These are phyloP conservation scores for Penicillium mononematosum DNA, from an alignment of 495 filamentous ascomycete genomes.

Conservation along the genomic window DNA sequence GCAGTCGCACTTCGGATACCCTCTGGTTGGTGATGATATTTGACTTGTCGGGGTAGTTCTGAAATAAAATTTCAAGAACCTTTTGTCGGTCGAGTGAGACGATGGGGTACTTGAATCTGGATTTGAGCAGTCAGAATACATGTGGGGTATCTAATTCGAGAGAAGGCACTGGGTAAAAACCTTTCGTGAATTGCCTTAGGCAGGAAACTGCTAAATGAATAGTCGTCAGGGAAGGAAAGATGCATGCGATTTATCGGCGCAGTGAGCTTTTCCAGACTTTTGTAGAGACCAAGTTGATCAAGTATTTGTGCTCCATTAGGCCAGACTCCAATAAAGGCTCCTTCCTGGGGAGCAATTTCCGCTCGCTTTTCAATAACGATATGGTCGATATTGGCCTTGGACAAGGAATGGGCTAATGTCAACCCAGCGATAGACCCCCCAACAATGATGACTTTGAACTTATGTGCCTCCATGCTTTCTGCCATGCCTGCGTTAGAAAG, in stretches of 20 bases:
- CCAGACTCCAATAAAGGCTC: slow-evolving; percentile 39
- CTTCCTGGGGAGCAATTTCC: slow-evolving; percentile 38
- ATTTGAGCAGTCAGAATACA: slow-evolving; percentile 4
- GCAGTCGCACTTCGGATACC: slow-evolving; percentile 14
- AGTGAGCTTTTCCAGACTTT: slow-evolving; percentile 24
- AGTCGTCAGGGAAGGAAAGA: not conserved
- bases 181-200: slow-evolving; percentile 2
- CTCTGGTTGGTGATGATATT: slow-evolving; percentile 14
- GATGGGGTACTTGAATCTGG: slow-evolving; percentile 28
- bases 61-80: slow-evolving; percentile 27
- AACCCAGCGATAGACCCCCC: slow-evolving; percentile 53
- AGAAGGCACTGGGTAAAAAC: not conserved
- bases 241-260: slow-evolving; percentile 17
- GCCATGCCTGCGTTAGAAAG: not conserved
- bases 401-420: slow-evolving; percentile 47
- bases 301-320: slow-evolving; percentile 42
- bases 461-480: not conserved
- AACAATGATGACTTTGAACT: slow-evolving; percentile 52
- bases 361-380: slow-evolving; percentile 45
- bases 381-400: slow-evolving; percentile 45
- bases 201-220: slow-evolving; percentile 1
- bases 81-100: slow-evolving; percentile 32
- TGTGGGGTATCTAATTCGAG: no score
- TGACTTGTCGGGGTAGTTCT: slow-evolving; percentile 7
- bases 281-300: slow-evolving; percentile 50